Evolutionary conservation across 306 rosid species (phyloP), one percentile per base, ranked within the genome.

Genomic region (Geum urbanum): DNA sequence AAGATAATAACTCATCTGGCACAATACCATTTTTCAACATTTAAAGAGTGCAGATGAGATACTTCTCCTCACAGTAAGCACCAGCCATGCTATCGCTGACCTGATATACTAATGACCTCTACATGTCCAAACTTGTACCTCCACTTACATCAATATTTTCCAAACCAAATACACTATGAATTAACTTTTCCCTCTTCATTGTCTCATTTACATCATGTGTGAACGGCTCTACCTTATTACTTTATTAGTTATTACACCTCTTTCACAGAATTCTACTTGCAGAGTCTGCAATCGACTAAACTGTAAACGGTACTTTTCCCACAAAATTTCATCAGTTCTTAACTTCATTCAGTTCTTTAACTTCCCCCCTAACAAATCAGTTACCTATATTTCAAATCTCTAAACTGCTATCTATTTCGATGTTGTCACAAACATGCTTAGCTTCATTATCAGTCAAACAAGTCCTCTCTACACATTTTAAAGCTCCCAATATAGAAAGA

Each of bases 11-110:
- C 52, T 78, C 70, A 74, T 40, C 64, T 2, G 58, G 44, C 51
- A 74, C 4, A 71, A 46, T 43, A 66, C 52, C 39, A 76, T 24
- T 64, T 60, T 49, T 70, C 49, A 73, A 63, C 35, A 60, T 67
- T 45, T 15, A 0, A 11, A 62, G 55, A 52, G 65, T 9, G 59
- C 45, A 11, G 18, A 50, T 9, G 47, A 73, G 55, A 32, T 15
- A 20, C 54, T 27, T 47, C 47, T 15, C 56, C 43, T 47, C 5
- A 54, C 54, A 66, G 35, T 4, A 15, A 41, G n/a, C 1, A 12
- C 37, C 10, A 18, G 56, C 27, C 54, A 50, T 75, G 41, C 48
- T 40, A 75, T 8, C 3, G 51, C 60, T 54, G 35, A 54, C 20
- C 55, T 19, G 52, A 57, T 9, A 12, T 32, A 13, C 15, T 27